Conservation (phyloP, 352 stramenopile species). For the Pythium scleroteichum region DNA sequence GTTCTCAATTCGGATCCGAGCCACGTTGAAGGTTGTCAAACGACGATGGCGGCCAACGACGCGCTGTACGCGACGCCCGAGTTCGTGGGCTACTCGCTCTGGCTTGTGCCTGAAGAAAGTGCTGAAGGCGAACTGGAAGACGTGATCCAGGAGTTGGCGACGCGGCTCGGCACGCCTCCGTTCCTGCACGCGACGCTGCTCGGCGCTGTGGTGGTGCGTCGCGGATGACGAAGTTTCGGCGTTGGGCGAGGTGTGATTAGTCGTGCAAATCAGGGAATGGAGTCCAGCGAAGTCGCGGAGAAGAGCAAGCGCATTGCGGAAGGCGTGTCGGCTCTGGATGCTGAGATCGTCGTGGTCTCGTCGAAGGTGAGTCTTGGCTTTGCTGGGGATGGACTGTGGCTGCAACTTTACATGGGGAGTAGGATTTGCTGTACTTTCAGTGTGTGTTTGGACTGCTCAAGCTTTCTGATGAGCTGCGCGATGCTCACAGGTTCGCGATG, state of each 20-base stretch:
- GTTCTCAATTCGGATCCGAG: background rate
- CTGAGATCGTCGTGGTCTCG: constrained; percentile 40
- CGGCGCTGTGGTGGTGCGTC: constrained; percentile 41
- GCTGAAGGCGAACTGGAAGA: constrained; percentile 27
- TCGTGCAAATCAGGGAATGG: constrained; percentile 28
- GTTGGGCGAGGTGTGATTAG: background rate
- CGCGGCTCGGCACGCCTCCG: constrained; percentile 38
- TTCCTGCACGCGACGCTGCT: constrained; percentile 69
- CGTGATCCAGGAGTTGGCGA: constrained; percentile 41
- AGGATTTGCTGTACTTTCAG: constrained; percentile 65
- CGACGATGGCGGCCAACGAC: constrained; percentile 17
- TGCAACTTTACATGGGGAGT: background rate
- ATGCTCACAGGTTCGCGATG: constrained; percentile 39
- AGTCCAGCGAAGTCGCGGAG: constrained; percentile 24
- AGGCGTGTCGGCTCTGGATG: constrained; percentile 31
- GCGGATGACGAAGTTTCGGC: background rate
- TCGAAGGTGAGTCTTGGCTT: no score
- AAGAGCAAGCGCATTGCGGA: constrained; percentile 43
- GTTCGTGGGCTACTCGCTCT: constrained; percentile 65
- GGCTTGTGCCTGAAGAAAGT: constrained; percentile 39
- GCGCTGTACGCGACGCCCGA: constrained; percentile 35
- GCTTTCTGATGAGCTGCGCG: constrained; percentile 37
- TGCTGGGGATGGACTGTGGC: no score
- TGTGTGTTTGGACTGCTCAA: constrained; percentile 62
- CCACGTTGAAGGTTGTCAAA: constrained; percentile 1